A percentile compares a stretch with the other conserved stretches of the same genome.
Conservation (phyloP, 2,329 filamentous ascomycete genomes). For the Cryphonectria radicalis region DNA sequence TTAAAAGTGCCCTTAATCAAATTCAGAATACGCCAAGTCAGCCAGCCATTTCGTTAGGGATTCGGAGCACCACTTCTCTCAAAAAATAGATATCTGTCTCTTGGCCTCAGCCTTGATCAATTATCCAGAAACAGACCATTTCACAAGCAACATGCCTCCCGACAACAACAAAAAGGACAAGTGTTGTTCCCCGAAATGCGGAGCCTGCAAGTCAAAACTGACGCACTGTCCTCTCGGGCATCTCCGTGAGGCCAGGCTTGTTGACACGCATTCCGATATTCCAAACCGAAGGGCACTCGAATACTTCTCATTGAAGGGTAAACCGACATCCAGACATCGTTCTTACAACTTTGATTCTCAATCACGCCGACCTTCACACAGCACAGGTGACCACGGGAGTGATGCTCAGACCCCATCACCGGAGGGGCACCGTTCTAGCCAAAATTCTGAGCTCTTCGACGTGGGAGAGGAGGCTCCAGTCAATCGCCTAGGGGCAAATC, state of each 20-base stretch:
- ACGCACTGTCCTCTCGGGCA: not conserved
- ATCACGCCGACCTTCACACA: not conserved
- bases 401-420: not conserved
- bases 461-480: not conserved
- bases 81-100: not conserved
- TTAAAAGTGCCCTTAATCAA: not conserved
- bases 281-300: not conserved
- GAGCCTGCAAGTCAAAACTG: not conserved
- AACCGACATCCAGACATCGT: not conserved
- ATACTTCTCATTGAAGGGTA: not conserved
- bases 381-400: not conserved
- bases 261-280: not conserved
- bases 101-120: not conserved
- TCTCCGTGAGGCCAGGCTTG: not conserved
- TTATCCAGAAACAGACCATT: not conserved
- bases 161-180: not conserved
- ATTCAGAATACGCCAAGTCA: not conserved
- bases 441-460: not conserved
- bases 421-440: not conserved
- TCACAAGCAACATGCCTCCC: not conserved
- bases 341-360: not conserved
- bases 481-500: not conserved
- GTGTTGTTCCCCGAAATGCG: not conserved
- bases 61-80: not conserved
- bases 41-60: not conserved